Conservation (phyloP, 2,329 filamentous ascomycete genomes). For the Trichophyton simii region DNA sequence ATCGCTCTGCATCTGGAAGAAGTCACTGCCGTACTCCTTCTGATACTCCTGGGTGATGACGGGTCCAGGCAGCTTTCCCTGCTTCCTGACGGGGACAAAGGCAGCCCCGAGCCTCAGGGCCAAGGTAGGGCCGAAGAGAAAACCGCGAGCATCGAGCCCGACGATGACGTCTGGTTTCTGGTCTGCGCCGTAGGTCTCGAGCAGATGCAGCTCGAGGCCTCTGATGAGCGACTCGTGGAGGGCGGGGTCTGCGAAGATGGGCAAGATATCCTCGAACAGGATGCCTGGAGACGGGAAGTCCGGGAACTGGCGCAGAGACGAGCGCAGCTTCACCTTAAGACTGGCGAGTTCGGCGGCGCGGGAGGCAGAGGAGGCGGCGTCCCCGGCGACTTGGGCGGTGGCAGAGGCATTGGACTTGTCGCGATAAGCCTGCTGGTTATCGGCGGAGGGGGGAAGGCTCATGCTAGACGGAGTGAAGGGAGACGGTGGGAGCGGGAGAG, state of each 20-base stretch:
- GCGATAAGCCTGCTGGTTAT: conserved; percentile 15
- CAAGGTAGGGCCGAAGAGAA: conserved; percentile 84
- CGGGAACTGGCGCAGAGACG: conserved; percentile 67
- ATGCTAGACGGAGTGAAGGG: conserved; percentile 20
- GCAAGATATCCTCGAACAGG: conserved; percentile 95
- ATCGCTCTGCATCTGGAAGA: conserved; percentile 89
- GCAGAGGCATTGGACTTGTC: conserved; percentile 28
- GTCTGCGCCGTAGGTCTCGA: conserved; percentile 45
- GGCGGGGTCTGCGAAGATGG: conserved; percentile 68
- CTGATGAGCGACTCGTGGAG: conserved; percentile 67
- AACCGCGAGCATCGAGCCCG: conserved; percentile 85
- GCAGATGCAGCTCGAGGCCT: conserved; percentile 73
- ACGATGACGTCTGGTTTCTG: conserved; percentile 76
- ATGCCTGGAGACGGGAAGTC: conserved; percentile 91
- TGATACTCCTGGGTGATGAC: conserved; percentile 74
- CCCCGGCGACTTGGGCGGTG: conserved; percentile 29
- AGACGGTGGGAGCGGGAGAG: background rate
- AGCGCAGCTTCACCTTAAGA: conserved; percentile 57
- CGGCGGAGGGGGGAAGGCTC: conserved; percentile 24
- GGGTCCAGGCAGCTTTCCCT: conserved; percentile 87
- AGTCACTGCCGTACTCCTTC: conserved; percentile 93
- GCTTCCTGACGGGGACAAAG: conserved; percentile 89
- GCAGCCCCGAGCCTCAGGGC: conserved; percentile 69
- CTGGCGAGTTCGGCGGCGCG: conserved; percentile 43
- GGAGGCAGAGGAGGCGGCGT: conserved; percentile 35